Percentiles rank a stretch among this genome's conserved stretches.
Evolutionary conservation across 1,139 yeast genomes (phyloP).

Genomic region (Saccharomyces hybrid): DNA sequence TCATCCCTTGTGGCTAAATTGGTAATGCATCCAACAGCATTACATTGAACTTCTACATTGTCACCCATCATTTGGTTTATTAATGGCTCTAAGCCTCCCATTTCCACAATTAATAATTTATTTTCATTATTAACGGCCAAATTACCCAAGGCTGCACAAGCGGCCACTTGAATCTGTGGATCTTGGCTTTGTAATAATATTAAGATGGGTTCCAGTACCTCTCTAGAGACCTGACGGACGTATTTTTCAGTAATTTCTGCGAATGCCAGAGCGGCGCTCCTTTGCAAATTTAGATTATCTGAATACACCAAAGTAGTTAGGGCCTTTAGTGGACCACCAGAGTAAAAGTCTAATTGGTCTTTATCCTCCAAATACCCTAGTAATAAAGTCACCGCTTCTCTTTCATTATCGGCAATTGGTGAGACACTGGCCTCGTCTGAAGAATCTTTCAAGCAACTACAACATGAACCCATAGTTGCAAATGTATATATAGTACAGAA

Average conservation of each 20-base stretch:
- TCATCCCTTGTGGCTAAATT: slow-evolving; percentile 98
- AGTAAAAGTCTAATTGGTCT: slow-evolving; percentile 66
- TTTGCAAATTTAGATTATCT: slow-evolving; percentile 87
- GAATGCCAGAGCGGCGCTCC: slow-evolving; percentile 97
- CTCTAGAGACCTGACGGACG: slow-evolving; percentile 81
- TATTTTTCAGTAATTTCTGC: slow-evolving; percentile 98
- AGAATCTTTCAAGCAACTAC: slow-evolving; percentile 47
- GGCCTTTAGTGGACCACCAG: slow-evolving; percentile 84
- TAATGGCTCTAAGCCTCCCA: slow-evolving; percentile 96
- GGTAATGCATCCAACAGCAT: slow-evolving; percentile 98
- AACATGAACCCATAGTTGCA: slow-evolving; percentile 53
- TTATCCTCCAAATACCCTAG: slow-evolving; percentile 81
- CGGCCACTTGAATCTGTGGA: slow-evolving; percentile 94
- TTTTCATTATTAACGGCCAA: slow-evolving; percentile 95
- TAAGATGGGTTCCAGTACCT: slow-evolving; percentile 87
- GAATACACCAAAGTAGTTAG: slow-evolving; percentile 88
- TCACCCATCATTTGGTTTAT: slow-evolving; percentile 97
- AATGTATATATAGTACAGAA: neutral
- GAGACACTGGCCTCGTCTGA: slow-evolving; percentile 59
- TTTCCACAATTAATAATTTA: slow-evolving; percentile 85
- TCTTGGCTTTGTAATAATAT: slow-evolving; percentile 81
- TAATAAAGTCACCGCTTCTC: slow-evolving; percentile 90
- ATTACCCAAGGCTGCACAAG: slow-evolving; percentile 97
- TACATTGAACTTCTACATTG: slow-evolving; percentile 96
- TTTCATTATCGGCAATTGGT: slow-evolving; percentile 89